Evolutionary conservation across 345 rosid genomes (phyloP).

Genomic region (Lagerstroemia speciosa): DNA sequence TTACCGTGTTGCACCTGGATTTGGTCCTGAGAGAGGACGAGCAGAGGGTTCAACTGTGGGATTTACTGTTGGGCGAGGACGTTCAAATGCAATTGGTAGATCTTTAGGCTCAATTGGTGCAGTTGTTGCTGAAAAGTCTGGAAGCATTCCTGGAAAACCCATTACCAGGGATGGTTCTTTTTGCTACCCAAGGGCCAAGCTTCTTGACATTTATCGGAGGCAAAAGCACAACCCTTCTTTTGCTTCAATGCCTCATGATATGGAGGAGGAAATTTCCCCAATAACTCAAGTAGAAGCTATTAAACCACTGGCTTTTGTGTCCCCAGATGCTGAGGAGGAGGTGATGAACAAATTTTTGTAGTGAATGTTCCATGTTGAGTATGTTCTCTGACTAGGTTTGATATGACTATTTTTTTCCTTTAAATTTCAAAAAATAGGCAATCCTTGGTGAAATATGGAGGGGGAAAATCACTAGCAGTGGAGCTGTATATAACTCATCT

Average conservation of each 20-base stretch:
- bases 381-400: background rate
- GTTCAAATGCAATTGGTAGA: slow-evolving; percentile 37
- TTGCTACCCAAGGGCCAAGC: slow-evolving; percentile 67
- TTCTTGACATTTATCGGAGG: slow-evolving; percentile 56
- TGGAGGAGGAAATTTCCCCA: slow-evolving; percentile 44
- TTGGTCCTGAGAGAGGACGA: slow-evolving; percentile 61
- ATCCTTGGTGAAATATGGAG: slow-evolving; percentile 53
- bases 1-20: slow-evolving; percentile 80
- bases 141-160: slow-evolving; percentile 34
- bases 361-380: background rate
- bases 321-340: slow-evolving; percentile 69
- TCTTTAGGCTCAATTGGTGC: slow-evolving; percentile 19
- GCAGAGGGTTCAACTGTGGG: slow-evolving; percentile 51
- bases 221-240: slow-evolving; percentile 30
- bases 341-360: slow-evolving; percentile 21
- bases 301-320: slow-evolving; percentile 67
- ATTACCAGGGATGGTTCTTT: slow-evolving; percentile 17
- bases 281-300: slow-evolving; percentile 27
- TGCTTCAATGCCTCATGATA: slow-evolving; percentile 34
- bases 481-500: slow-evolving; percentile 30
- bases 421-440: slow-evolving; percentile 25
- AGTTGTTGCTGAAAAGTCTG: slow-evolving; percentile 22
- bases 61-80: slow-evolving; percentile 77
- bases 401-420: background rate
- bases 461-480: slow-evolving; percentile 58